Conservation (phyloP, 2,329 filamentous ascomycete genomes). For the Mycosphaerella arachidis region DNA sequence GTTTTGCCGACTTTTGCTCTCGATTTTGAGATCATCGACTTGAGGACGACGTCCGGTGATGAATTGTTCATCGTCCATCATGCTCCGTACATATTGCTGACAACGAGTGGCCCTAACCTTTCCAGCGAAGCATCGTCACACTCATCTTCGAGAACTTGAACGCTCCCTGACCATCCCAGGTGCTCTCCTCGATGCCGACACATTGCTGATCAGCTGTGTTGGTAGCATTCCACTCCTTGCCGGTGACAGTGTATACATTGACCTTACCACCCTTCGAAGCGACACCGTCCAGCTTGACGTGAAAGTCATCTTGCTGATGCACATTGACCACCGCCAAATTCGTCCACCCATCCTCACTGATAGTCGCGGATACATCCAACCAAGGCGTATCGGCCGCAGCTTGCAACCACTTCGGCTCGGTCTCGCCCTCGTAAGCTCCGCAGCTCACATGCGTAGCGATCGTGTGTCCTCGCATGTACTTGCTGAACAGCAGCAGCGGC, state of each 20-base stretch:
- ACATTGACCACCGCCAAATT: constrained; percentile 72
- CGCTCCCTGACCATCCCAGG: constrained; percentile 59
- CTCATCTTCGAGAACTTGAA: constrained; percentile 67
- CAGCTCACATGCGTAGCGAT: constrained; percentile 62
- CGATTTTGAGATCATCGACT: no score
- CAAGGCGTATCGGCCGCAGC: constrained; percentile 65
- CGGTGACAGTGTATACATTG: constrained; percentile 60
- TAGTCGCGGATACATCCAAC: constrained; percentile 61
- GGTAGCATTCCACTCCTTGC: constrained; percentile 51
- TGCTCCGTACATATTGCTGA: neutral
- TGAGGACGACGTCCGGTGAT: no score
- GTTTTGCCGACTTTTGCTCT: no score
- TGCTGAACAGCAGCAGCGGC: constrained; percentile 64
- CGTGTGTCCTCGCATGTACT: constrained; percentile 69
- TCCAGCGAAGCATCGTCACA: constrained; percentile 62
- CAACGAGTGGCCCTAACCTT: constrained; percentile 22
- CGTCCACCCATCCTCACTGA: constrained; percentile 57
- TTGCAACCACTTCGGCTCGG: constrained; percentile 61
- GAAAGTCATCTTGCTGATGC: constrained; percentile 54
- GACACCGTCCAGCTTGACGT: constrained; percentile 57
- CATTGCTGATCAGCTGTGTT: constrained; percentile 62
- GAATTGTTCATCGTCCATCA: neutral
- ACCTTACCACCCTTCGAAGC: constrained; percentile 39
- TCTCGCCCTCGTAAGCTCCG: constrained; percentile 62
- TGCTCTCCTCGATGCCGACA: constrained; percentile 56